phyloP scores from a whole-genome alignment of 345 rosid species.

The Orychophragmus violaceus region DNA sequence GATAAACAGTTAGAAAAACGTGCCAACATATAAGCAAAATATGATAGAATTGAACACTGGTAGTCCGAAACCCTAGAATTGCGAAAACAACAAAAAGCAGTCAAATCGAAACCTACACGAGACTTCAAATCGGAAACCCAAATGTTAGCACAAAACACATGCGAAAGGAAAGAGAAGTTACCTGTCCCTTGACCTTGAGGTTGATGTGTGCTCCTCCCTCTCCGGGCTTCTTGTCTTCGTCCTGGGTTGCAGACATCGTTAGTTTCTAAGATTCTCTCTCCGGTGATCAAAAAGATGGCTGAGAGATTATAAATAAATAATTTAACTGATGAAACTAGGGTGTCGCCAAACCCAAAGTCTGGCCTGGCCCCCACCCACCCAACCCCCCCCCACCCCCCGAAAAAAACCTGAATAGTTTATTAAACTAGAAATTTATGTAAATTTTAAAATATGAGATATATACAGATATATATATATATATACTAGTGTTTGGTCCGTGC shows the following conservation, averaged over 20 bases:
- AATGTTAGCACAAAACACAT: neutral
- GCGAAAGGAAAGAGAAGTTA: neutral
- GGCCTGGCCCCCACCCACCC: too few relatives aligned
- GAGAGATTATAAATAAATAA: too few relatives aligned
- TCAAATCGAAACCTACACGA: neutral
- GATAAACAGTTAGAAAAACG: neutral
- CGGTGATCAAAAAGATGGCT: neutral
- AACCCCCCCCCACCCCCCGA: too few relatives aligned
- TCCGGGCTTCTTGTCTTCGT: constrained; percentile 73
- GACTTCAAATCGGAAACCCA: neutral
- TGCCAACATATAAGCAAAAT: neutral
- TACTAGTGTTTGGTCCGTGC: too few relatives aligned
- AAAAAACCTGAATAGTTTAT: too few relatives aligned
- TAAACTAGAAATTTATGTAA: too few relatives aligned
- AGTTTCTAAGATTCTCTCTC: constrained; percentile 25
- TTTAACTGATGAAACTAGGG: too few relatives aligned
- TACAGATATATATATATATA: too few relatives aligned
- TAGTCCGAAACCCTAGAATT: constrained; percentile 10
- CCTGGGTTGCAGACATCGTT: constrained; percentile 37
- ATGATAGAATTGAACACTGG: neutral
- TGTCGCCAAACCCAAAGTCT: too few relatives aligned
- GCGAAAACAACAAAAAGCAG: neutral
- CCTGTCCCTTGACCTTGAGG: constrained; percentile 93
- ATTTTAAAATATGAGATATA: too few relatives aligned
- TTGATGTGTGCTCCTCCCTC: constrained; percentile 73